These are phyloP conservation scores for Telfairia occidentalis DNA, from an alignment of 331 rosid genomes.

Conservation along the genomic window DNA sequence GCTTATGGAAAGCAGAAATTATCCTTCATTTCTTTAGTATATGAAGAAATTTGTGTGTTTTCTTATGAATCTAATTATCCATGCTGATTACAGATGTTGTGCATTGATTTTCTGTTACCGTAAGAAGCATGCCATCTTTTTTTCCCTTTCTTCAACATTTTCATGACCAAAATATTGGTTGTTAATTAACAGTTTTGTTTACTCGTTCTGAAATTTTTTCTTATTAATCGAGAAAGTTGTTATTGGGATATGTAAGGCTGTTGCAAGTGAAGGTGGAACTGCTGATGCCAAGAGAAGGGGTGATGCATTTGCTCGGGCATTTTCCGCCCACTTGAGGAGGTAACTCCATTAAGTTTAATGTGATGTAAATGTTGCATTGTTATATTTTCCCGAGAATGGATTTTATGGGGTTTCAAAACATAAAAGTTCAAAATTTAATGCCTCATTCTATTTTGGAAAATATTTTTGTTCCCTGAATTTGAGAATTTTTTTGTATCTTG, in stretches of 20 bases:
- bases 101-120: not conserved
- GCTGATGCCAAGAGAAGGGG: slow-evolving; percentile 99
- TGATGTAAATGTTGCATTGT: not conserved
- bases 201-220: not conserved
- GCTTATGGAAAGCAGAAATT: not conserved
- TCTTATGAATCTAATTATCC: not conserved
- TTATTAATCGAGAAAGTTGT: slow-evolving; percentile 21
- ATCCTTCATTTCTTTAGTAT: not conserved
- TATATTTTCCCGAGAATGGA: not conserved
- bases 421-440: not conserved
- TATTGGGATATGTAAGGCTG: slow-evolving; percentile 54
- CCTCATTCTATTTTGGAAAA: not conserved
- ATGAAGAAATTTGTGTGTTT: not conserved
- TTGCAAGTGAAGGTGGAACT: slow-evolving; percentile 98
- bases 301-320: slow-evolving; percentile 93
- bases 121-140: not conserved
- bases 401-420: not conserved
- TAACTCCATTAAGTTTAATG: slow-evolving; percentile 19
- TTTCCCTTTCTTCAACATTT: not conserved
- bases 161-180: not conserved
- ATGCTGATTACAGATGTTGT: not conserved
- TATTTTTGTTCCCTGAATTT: not conserved
- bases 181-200: not conserved
- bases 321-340: slow-evolving; percentile 94
- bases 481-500: not conserved